Conservation (phyloP, 768 basidiomycete genomes). For the Neoboletus magnificus region DNA sequence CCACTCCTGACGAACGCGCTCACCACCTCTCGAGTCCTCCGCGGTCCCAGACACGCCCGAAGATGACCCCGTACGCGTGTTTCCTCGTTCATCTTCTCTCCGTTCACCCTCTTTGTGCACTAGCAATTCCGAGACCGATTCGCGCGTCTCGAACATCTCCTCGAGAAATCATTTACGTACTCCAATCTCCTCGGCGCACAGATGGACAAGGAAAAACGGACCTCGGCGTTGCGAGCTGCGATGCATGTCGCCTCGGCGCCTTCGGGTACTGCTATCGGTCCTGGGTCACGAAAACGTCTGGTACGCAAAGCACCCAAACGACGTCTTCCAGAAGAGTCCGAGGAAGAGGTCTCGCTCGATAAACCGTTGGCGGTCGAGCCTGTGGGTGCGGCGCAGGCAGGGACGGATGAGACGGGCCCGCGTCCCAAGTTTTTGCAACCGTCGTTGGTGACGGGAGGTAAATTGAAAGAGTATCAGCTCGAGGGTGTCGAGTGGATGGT, state of each 20-base stretch:
- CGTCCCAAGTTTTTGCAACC: slow-evolving; percentile 64
- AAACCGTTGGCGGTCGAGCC: slow-evolving; percentile 10
- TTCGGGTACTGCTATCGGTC: not conserved
- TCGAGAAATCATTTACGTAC: slow-evolving; percentile 76
- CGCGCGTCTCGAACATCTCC: slow-evolving; percentile 56
- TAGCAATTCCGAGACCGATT: slow-evolving; percentile 52
- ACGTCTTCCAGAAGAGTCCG: slow-evolving; percentile 7
- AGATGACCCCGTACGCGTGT: slow-evolving; percentile 20
- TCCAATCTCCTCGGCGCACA: slow-evolving; percentile 65
- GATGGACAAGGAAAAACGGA: slow-evolving; percentile 61
- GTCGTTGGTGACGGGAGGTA: slow-evolving; percentile 76
- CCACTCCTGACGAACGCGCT: not conserved
- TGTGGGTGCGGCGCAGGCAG: not conserved
- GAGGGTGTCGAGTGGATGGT: slow-evolving; percentile 97
- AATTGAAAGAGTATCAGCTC: slow-evolving; percentile 85
- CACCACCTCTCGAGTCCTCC: slow-evolving; percentile 13
- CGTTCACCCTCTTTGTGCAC: not conserved
- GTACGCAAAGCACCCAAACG: slow-evolving; percentile 9
- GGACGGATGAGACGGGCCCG: not conserved
- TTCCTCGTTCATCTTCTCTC: no score
- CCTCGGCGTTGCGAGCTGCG: slow-evolving; percentile 27
- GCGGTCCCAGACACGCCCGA: slow-evolving; percentile 6
- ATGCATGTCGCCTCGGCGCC: slow-evolving; percentile 19
- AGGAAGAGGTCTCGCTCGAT: slow-evolving; percentile 3
- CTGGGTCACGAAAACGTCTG: slow-evolving; percentile 13